Conservation (phyloP, 805 yeast genomes). For the Komagataella kurtzmanii region DNA sequence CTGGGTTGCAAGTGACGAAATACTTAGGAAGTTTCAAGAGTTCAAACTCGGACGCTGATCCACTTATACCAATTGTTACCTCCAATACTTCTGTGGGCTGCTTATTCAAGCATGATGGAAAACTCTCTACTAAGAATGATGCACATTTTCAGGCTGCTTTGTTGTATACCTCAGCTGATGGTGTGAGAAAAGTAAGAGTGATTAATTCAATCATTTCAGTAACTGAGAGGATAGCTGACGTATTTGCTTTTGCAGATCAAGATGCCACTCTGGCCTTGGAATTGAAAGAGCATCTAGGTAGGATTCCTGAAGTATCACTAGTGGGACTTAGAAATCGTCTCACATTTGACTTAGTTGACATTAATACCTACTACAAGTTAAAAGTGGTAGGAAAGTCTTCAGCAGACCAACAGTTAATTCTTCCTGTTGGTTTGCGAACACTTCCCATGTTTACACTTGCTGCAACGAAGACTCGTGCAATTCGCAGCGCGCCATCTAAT, state of each 20-base stretch:
- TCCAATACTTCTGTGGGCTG: slow-evolving; percentile 57
- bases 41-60: slow-evolving; percentile 34
- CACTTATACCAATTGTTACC: slow-evolving; percentile 52
- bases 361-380: slow-evolving; percentile 45
- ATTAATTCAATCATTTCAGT: slow-evolving; percentile 74
- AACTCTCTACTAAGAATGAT: slow-evolving; percentile 54
- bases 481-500: slow-evolving; percentile 33
- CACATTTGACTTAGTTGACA: slow-evolving; percentile 30
- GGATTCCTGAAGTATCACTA: slow-evolving; percentile 23
- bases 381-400: slow-evolving; percentile 27
- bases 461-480: slow-evolving; percentile 53
- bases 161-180: slow-evolving; percentile 66
- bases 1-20: slow-evolving; percentile 68
- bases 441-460: slow-evolving; percentile 57
- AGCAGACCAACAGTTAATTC: slow-evolving; percentile 49
- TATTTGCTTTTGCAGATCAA: slow-evolving; percentile 71
- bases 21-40: slow-evolving; percentile 52
- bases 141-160: slow-evolving; percentile 88
- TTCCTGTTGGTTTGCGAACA: slow-evolving; percentile 71
- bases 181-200: slow-evolving; percentile 77
- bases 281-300: slow-evolving; percentile 31
- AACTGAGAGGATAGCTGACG: slow-evolving; percentile 56
- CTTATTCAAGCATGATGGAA: slow-evolving; percentile 66
- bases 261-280: slow-evolving; percentile 45
- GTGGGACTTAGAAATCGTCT: slow-evolving; percentile 18